Percentiles rank a stretch among this genome's conserved stretches.
phyloP scores from a whole-genome alignment of 345 rosid species.

The Arabis hirsuta region DNA sequence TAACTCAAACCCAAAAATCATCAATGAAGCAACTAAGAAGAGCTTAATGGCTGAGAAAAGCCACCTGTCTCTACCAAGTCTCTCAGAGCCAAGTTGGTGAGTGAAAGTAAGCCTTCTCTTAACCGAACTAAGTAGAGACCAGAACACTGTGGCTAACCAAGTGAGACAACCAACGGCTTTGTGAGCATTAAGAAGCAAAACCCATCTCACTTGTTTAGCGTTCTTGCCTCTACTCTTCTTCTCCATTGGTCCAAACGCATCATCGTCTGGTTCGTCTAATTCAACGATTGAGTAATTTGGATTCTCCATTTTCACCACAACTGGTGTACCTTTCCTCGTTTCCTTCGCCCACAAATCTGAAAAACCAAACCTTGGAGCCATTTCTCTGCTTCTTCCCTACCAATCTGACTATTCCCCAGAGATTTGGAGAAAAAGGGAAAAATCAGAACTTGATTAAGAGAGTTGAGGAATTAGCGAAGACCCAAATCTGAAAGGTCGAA shows the following conservation, averaged over 20 bases:
- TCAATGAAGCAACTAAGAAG: constrained; percentile 56
- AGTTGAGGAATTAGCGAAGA: constrained; percentile 13
- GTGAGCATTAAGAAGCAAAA: constrained; percentile 84
- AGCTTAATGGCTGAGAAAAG: constrained; percentile 59
- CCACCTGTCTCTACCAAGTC: constrained; percentile 63
- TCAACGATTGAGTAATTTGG: constrained; percentile 81
- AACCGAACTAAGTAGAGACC: constrained; percentile 75
- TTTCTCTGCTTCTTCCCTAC: constrained; percentile 29
- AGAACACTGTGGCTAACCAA: constrained; percentile 68
- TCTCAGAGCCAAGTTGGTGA: constrained; percentile 57
- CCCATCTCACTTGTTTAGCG: constrained; percentile 89
- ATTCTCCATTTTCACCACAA: constrained; percentile 85
- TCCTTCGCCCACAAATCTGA: constrained; percentile 69
- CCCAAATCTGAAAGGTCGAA: constrained; percentile 28
- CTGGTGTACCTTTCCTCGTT: constrained; percentile 69
- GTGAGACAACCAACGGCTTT: constrained; percentile 79
- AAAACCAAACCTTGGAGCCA: constrained; percentile 73
- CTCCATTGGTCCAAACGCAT: constrained; percentile 75
- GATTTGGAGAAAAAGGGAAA: background rate
- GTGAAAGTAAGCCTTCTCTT: constrained; percentile 69
- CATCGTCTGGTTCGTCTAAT: constrained; percentile 78
- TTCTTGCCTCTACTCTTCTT: constrained; percentile 79
- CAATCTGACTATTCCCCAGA: background rate
- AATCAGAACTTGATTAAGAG: background rate
- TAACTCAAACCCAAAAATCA: constrained; percentile 65